Evolutionary conservation across 768 basidiomycete genomes (phyloP).

Genomic region (Xanthoconium stramineum): DNA sequence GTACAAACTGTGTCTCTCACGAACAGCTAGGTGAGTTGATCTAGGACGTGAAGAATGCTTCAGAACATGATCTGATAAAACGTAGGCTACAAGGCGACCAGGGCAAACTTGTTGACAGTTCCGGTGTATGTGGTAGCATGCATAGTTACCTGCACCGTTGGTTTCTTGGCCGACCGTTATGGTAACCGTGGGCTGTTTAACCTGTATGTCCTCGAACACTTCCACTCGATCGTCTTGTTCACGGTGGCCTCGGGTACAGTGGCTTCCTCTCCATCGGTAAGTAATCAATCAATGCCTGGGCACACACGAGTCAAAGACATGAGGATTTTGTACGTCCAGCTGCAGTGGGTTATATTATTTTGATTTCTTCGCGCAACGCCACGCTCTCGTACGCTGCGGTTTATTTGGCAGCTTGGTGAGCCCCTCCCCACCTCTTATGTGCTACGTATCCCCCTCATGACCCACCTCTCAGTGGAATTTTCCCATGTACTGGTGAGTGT

Average conservation of each 20-base stretch:
- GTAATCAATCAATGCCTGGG: too few relatives aligned
- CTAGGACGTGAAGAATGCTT: neutral
- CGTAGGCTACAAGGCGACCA: conserved; percentile 64
- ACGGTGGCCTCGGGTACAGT: conserved; percentile 9
- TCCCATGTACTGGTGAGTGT: conserved; percentile 64
- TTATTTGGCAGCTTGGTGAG: conserved; percentile 66
- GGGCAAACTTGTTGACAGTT: conserved; percentile 73
- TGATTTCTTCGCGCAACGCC: conserved; percentile 58
- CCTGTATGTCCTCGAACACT: conserved; percentile 40
- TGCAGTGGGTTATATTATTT: conserved; percentile 65
- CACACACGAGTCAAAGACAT: neutral
- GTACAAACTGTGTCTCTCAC: neutral
- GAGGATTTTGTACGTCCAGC: conserved; percentile 30
- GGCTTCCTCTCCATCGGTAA: conserved; percentile 28
- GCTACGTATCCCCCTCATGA: neutral
- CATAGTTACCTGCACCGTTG: conserved; percentile 60
- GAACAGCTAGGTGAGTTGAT: conserved; percentile 38
- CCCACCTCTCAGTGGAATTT: conserved; percentile 53
- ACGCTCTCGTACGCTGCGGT: conserved; percentile 70
- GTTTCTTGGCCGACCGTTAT: conserved; percentile 59
- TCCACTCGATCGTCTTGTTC: neutral
- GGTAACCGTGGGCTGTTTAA: conserved; percentile 62
- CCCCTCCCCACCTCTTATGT: neutral
- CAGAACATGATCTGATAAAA: neutral
- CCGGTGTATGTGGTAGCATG: conserved; percentile 74